Evolutionary conservation across 805 yeast species (phyloP).

Genomic region (Metahyphopichia silvanorum): DNA sequence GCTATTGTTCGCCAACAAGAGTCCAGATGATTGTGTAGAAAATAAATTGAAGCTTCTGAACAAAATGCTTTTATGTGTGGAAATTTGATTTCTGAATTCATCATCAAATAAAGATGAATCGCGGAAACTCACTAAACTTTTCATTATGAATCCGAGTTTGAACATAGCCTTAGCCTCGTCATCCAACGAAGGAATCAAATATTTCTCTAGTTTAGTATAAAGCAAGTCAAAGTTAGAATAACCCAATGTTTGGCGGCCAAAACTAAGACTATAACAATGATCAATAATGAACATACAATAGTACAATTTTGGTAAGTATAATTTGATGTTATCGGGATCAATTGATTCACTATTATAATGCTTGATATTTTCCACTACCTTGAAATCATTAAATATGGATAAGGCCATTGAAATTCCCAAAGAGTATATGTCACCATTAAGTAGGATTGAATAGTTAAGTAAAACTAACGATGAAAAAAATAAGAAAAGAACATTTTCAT

Average conservation of each 20-base stretch:
- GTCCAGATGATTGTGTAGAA: constrained; percentile 2
- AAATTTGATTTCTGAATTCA: constrained; percentile 14
- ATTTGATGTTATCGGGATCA: constrained; percentile 21
- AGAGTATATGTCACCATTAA: constrained; percentile 60
- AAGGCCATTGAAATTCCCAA: constrained; percentile 52
- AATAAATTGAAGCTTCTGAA: not conserved
- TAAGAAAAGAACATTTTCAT: constrained; percentile 23
- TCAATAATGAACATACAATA: constrained; percentile 43
- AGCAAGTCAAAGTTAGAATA: constrained; percentile 7
- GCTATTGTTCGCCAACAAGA: not conserved
- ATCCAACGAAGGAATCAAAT: constrained; percentile 5
- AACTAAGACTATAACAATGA: constrained; percentile 26
- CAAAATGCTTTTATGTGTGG: constrained; percentile 13
- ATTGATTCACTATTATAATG: constrained; percentile 38
- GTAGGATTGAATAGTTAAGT: constrained; percentile 53
- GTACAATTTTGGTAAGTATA: constrained; percentile 43
- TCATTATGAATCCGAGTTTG: constrained; percentile 8
- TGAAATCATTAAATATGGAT: constrained; percentile 57
- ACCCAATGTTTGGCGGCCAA: constrained; percentile 25
- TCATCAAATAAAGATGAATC: constrained; percentile 9
- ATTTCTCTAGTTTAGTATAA: constrained; percentile 7
- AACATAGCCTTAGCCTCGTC: constrained; percentile 8
- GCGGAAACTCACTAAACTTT: constrained; percentile 11
- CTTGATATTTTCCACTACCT: constrained; percentile 44
- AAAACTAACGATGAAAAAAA: constrained; percentile 28